Percentiles rank a stretch among this genome's conserved stretches.
Evolutionary conservation across 495 filamentous ascomycete species (phyloP).

Genomic region (Hypoxylon cercidicola): DNA sequence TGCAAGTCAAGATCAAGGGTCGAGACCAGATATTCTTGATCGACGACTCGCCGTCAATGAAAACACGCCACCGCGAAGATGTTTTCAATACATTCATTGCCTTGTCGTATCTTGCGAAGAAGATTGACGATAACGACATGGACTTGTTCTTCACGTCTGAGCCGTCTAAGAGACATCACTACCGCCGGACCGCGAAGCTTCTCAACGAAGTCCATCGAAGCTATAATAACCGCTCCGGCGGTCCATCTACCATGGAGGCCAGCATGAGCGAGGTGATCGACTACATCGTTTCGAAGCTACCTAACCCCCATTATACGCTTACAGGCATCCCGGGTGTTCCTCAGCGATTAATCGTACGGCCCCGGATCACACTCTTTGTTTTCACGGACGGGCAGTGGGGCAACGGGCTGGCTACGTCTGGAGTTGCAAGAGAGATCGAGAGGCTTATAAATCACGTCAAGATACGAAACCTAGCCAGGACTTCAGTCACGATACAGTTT

Average conservation of each 20-base stretch:
- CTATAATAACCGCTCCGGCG: neutral
- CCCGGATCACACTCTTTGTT: conserved; percentile 6
- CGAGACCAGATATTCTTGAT: conserved; percentile 1
- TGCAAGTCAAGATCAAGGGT: neutral
- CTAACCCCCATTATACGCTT: neutral
- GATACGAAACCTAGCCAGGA: neutral
- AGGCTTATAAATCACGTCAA: neutral
- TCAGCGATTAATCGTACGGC: neutral
- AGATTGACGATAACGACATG: neutral
- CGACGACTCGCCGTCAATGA: conserved; percentile 4
- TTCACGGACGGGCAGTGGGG: conserved; percentile 6
- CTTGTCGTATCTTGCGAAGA: conserved; percentile 4
- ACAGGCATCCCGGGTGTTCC: neutral
- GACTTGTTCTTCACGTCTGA: conserved; percentile 5
- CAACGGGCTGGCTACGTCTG: neutral
- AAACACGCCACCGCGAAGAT: neutral
- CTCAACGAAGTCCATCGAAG: neutral
- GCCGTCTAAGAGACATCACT: neutral
- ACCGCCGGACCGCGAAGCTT: neutral
- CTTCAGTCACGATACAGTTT: conserved; percentile 1
- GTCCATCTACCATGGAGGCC: neutral
- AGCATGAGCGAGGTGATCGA: neutral
- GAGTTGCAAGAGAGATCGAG: neutral
- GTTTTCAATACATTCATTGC: conserved; percentile 6
- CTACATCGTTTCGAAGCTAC: neutral